Conservation (phyloP, 805 yeast genomes). For the Zygosaccharomyces bailii region DNA sequence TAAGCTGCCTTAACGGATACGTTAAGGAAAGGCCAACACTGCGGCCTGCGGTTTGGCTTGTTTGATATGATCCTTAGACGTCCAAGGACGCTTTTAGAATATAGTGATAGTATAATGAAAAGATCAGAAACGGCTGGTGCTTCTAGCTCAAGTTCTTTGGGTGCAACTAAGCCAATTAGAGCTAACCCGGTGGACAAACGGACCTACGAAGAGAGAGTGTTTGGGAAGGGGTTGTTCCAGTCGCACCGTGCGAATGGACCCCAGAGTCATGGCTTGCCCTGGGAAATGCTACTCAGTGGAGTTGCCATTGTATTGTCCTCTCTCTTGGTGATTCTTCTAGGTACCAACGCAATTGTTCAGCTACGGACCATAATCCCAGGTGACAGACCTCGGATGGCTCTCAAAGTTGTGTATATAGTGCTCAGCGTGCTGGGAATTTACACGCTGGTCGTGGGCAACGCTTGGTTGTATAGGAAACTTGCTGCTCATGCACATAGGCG, state of each 20-base stretch:
- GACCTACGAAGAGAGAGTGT: conserved; percentile 17
- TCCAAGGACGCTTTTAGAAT: background rate
- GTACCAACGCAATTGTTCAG: conserved; percentile 37
- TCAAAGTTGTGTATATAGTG: conserved; percentile 20
- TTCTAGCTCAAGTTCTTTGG: background rate
- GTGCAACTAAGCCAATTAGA: background rate
- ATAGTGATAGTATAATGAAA: background rate
- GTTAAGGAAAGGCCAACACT: background rate
- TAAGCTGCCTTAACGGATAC: background rate
- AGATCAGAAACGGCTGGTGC: background rate
- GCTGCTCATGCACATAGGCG: background rate
- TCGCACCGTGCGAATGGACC: conserved; percentile 23
- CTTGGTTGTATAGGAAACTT: conserved; percentile 18
- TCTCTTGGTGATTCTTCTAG: conserved; percentile 33
- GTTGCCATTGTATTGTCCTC: conserved; percentile 28
- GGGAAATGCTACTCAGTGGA: conserved; percentile 29
- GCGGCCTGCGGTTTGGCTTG: background rate
- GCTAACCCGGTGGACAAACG: background rate
- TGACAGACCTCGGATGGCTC: conserved; percentile 12
- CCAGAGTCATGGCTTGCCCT: conserved; percentile 18
- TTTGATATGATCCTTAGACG: background rate
- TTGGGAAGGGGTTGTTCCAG: conserved; percentile 19
- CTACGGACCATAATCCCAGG: conserved; percentile 34
- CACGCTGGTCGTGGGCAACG: conserved; percentile 19
- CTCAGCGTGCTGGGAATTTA: conserved; percentile 19